A percentile compares a stretch with the other conserved stretches of the same genome.
Conservation (phyloP, 805 yeast species). For the Suhomyces faveliae region DNA sequence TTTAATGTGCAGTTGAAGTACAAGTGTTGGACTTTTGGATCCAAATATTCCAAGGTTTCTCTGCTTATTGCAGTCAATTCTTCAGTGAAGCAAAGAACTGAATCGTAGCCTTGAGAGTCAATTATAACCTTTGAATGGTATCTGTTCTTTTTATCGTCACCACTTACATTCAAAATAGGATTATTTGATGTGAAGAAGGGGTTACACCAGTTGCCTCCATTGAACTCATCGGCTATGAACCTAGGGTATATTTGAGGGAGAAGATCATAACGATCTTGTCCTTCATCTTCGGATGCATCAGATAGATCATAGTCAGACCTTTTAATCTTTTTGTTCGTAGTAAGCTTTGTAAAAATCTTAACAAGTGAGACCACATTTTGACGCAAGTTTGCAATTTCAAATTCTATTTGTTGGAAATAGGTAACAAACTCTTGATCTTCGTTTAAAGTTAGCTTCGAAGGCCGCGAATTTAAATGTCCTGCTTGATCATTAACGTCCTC, state of each 20-base stretch:
- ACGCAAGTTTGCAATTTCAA: constrained; percentile 38
- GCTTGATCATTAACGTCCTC: not conserved
- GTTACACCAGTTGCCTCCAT: constrained; percentile 79
- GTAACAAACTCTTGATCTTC: constrained; percentile 15
- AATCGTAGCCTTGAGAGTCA: constrained; percentile 46
- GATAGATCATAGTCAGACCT: constrained; percentile 38
- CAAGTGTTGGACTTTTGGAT: constrained; percentile 33
- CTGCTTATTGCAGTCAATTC: constrained; percentile 39
- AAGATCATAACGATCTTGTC: constrained; percentile 34
- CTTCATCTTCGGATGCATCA: constrained; percentile 31
- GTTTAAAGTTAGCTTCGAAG: constrained; percentile 1
- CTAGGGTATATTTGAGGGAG: constrained; percentile 72
- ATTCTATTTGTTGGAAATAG: constrained; percentile 39
- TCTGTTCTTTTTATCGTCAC: constrained; percentile 41
- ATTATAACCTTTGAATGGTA: constrained; percentile 47
- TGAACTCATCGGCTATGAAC: constrained; percentile 60
- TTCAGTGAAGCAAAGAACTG: constrained; percentile 33
- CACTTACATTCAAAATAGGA: constrained; percentile 39
- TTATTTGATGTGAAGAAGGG: constrained; percentile 52
- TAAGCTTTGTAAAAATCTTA: constrained; percentile 31
- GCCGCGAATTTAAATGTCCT: not conserved
- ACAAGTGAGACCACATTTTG: constrained; percentile 28
- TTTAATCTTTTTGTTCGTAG: constrained; percentile 31
- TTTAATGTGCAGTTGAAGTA: constrained; percentile 33
- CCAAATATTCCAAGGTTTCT: constrained; percentile 43